Evolutionary conservation across 179 eudicot species (phyloP), one percentile per base, ranked within the genome.

Genomic region (Nepenthes alata): DNA sequence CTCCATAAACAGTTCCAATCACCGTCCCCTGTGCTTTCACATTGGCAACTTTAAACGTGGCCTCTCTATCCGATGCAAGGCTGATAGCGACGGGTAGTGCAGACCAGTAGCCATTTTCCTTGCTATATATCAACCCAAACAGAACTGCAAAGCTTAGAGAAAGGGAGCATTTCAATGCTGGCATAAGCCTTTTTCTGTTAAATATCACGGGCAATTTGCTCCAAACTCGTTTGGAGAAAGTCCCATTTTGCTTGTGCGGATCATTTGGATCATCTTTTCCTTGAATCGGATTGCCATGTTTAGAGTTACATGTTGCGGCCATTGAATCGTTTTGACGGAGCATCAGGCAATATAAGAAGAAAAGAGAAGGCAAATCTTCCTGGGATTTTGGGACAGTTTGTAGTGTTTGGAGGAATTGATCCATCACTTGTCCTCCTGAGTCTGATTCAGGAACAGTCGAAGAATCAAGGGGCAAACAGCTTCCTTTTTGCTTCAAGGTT

Each of bases 21-120:
- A 82, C 95, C 6, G 96, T 89, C 36, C 96, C 96, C 55, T 89
- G 96, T 58, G 81, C 83, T 59, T 83, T 83, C 16, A 80, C 60
- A 55, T 86, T 89, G 0, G 96, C 78, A 25, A 76, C 79, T 39
- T 71, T 86, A 61, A 86, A 86, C 1, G 96, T 86, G 1, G 96
- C 86, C 44, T 86, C 90, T 62, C 95, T 84, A 16, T 72, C 67
- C 5, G 78, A 70, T 38, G 90, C 85, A 3, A 84, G 58, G 49
- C 83, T 80, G n/a, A 89, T 81, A 3, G 90, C 96, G 6, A 89
- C 87, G 0, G 94, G 87, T 2, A 89, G 78, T 0, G 88, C 90
- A 0, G 96, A 64, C 96, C 96, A 89, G 35, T 60, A 80, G 38
- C 88, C 96, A 53, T 82, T 74, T 50, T 82, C 76, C 47, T 79